Conservation (phyloP, 2,329 filamentous ascomycete genomes). For the Aspergillus udagawae region DNA sequence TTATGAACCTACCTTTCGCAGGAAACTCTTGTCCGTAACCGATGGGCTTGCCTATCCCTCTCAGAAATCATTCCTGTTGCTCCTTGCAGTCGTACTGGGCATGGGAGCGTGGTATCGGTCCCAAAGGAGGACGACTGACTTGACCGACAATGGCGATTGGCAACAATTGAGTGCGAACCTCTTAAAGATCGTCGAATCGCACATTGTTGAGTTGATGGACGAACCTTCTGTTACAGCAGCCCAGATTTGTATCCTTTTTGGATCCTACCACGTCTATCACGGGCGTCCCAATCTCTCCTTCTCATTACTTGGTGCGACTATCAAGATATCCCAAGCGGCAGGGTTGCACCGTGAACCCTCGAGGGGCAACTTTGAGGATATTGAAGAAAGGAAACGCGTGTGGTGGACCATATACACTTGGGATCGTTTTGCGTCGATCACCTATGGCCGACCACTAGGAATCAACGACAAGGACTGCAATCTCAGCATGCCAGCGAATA, state of each 20-base stretch:
- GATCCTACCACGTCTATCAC: constrained; percentile 42
- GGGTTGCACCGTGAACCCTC: constrained; percentile 29
- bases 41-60: constrained; percentile 32
- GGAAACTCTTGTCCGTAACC: constrained; percentile 26
- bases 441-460: constrained; percentile 39
- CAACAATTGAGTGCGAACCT: constrained; percentile 13
- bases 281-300: constrained; percentile 40
- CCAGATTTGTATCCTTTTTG: constrained; percentile 39
- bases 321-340: constrained; percentile 34
- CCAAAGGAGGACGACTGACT: constrained; percentile 15
- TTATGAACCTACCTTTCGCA: constrained; percentile 40
- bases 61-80: constrained; percentile 35
- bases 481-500: constrained; percentile 30
- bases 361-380: constrained; percentile 17
- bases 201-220: constrained; percentile 41
- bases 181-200: constrained; percentile 25
- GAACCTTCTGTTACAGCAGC: constrained; percentile 34
- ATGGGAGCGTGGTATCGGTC: constrained; percentile 40
- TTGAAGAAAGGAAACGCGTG: constrained; percentile 37
- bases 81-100: constrained; percentile 36
- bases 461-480: constrained; percentile 42
- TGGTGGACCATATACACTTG: constrained; percentile 45
- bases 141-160: constrained; percentile 10
- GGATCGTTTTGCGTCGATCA: constrained; percentile 41
- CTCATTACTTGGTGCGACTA: constrained; percentile 35